A percentile compares a stretch with the other conserved stretches of the same genome.
Evolutionary conservation across 108 stramenopile species (phyloP).

Genomic region (Aurantiochytrium sp.): DNA sequence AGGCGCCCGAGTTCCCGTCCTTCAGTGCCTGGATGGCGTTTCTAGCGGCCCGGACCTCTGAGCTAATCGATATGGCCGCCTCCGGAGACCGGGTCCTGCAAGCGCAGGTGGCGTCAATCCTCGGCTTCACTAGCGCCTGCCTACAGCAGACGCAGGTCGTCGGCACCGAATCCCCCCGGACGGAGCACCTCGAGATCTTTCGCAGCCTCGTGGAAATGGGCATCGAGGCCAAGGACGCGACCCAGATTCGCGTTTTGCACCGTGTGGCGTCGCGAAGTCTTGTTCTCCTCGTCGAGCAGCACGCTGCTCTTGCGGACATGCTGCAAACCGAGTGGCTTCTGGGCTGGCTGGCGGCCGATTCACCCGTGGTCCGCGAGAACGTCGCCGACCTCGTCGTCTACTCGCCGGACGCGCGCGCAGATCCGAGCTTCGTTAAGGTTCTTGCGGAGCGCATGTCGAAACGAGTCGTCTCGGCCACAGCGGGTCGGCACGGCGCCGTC

Average conservation of each 20-base stretch:
- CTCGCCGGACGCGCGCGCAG: background rate
- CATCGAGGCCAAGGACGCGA: background rate
- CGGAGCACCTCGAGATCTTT: background rate
- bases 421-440: background rate
- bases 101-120: background rate
- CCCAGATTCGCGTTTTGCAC: conserved; percentile 12
- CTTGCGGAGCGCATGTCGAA: background rate
- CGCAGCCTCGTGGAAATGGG: background rate
- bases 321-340: conserved; percentile 5
- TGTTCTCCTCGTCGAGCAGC: background rate
- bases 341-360: background rate
- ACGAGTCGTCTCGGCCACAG: background rate
- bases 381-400: background rate
- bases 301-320: background rate
- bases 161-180: background rate
- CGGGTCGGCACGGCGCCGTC: background rate
- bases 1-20: background rate
- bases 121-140: background rate
- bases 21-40: background rate
- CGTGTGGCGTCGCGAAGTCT: background rate
- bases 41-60: background rate
- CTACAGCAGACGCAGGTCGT: background rate
- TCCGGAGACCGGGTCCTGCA: background rate
- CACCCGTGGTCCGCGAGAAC: background rate
- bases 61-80: background rate